phyloP scores from a whole-genome alignment of 331 rosid genomes.

The Telfairia occidentalis region DNA sequence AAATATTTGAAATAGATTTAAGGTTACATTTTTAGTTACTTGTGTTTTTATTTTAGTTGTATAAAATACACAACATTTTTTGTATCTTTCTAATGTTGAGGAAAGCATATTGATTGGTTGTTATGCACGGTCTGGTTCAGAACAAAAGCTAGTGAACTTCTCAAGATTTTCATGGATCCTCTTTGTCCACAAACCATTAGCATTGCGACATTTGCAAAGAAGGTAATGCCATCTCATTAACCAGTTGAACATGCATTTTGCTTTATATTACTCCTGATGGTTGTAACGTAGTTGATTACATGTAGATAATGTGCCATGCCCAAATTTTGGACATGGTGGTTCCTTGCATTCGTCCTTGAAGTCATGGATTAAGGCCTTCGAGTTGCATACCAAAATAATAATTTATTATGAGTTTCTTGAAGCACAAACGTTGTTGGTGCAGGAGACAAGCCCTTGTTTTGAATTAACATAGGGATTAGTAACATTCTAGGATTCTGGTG shows the following conservation, averaged over 20 bases:
- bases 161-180: constrained; percentile 36
- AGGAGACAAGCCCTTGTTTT: background rate
- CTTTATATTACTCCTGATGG: background rate
- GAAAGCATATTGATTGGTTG: background rate
- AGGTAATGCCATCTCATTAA: constrained; percentile 21
- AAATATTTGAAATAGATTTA: background rate
- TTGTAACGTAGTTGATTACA: background rate
- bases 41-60: background rate
- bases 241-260: background rate
- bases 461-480: background rate
- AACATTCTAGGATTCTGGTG: background rate
- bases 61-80: background rate
- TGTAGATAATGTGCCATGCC: background rate
- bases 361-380: background rate
- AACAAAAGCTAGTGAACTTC: constrained; percentile 39
- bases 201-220: constrained; percentile 39
- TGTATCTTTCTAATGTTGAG: background rate
- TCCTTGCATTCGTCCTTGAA: background rate
- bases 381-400: background rate
- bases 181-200: constrained; percentile 49
- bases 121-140: constrained; percentile 25
- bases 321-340: background rate
- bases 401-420: background rate
- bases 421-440: background rate
- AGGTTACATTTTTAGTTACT: background rate